Conservation (phyloP, 768 basidiomycete species). For the Lentinula detonsa region DNA sequence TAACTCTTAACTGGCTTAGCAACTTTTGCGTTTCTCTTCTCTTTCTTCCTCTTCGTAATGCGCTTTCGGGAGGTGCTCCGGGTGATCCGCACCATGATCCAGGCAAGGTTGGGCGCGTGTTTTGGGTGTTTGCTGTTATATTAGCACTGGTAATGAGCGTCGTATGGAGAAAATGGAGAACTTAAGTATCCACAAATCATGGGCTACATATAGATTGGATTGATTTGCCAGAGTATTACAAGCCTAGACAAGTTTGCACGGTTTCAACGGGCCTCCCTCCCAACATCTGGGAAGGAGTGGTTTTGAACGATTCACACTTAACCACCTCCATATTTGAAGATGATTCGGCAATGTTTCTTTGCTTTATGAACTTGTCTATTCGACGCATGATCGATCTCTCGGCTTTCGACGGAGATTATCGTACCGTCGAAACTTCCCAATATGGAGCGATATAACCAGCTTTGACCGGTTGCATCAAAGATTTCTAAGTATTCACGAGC, state of each 20-base stretch:
- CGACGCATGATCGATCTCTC: too few relatives aligned
- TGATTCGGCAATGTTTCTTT: too few relatives aligned
- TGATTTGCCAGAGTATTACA: too few relatives aligned
- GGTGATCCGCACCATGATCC: conserved; percentile 23
- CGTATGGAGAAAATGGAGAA: conserved; percentile 4
- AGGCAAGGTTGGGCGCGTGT: conserved; percentile 77
- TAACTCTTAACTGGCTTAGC: conserved; percentile 73
- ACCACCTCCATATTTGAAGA: too few relatives aligned
- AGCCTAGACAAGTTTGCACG: too few relatives aligned
- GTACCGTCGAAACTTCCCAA: too few relatives aligned
- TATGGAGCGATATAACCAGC: not conserved
- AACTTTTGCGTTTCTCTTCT: conserved; percentile 83
- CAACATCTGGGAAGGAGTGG: too few relatives aligned
- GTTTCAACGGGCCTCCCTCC: too few relatives aligned
- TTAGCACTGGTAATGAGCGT: conserved; percentile 24
- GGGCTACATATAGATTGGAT: not conserved
- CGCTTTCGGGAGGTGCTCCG: conserved; percentile 54
- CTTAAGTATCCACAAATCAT: not conserved
- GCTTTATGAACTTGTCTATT: too few relatives aligned
- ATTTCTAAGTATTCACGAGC: not conserved
- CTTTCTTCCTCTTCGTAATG: conserved; percentile 80
- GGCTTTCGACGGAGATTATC: too few relatives aligned
- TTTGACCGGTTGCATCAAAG: not conserved
- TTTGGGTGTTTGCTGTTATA: conserved; percentile 73
- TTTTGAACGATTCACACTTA: too few relatives aligned